A percentile compares a stretch with the other conserved stretches of the same genome.
These are phyloP conservation scores for Arthromyces matolae DNA, from an alignment of 768 basidiomycete genomes.

Conservation along the genomic window DNA sequence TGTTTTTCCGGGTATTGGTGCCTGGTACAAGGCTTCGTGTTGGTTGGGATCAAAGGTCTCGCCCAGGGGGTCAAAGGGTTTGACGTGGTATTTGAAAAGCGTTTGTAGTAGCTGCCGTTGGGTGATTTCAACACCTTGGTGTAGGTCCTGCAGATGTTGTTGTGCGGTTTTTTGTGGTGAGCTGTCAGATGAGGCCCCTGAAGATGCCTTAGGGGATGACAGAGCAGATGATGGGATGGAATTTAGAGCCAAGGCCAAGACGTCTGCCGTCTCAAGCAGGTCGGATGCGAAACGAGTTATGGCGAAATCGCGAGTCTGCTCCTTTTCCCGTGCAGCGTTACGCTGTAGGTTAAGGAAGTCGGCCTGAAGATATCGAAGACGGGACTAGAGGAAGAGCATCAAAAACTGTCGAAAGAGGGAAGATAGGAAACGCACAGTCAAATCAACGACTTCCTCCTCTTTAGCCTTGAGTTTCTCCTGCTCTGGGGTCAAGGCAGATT, in stretches of 20 bases:
- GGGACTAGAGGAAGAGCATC: conserved; percentile 53
- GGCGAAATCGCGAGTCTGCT: conserved; percentile 90
- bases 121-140: conserved; percentile 88
- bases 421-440: conserved; percentile 55
- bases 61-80: conserved; percentile 87
- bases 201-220: conserved; percentile 23
- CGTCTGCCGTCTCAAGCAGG: conserved; percentile 87
- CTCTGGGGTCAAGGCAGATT: conserved; percentile 19
- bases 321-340: conserved; percentile 86
- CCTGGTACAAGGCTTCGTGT: conserved; percentile 95
- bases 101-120: conserved; percentile 87
- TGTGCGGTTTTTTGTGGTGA: conserved; percentile 49
- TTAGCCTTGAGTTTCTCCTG: conserved; percentile 71
- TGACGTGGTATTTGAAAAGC: conserved; percentile 88
- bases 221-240: conserved; percentile 61
- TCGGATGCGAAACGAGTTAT: conserved; percentile 90
- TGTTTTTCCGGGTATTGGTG: conserved; percentile 83
- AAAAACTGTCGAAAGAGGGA: neutral
- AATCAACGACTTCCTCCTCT: conserved; percentile 76
- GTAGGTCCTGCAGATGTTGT: conserved; percentile 64
- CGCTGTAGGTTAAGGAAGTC: conserved; percentile 95
- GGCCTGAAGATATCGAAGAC: conserved; percentile 88
- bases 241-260: conserved; percentile 80
- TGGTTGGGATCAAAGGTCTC: conserved; percentile 92
- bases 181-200: conserved; percentile 19